A percentile compares a stretch with the other conserved stretches of the same genome.
Conservation (phyloP, 1,284 basidiomycete species). For the Macrocystidia cucumis region DNA sequence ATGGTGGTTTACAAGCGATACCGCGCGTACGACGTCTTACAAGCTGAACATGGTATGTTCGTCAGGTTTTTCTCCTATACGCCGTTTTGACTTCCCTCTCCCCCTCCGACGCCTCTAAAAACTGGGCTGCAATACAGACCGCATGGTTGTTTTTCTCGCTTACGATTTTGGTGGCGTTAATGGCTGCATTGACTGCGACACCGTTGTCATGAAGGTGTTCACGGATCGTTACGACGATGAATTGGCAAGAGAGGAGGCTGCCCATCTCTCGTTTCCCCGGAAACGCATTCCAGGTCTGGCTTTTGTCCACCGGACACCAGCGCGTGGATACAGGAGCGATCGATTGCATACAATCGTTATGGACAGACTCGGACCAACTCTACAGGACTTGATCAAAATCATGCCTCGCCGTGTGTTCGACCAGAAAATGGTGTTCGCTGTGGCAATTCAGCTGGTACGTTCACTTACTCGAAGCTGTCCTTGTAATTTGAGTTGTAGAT, state of each 20-base stretch:
- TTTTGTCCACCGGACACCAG: conserved; percentile 9
- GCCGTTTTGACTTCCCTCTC: too few relatives aligned
- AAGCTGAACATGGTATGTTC: conserved; percentile 18
- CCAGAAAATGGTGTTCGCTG: conserved; percentile 15
- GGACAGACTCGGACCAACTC: conserved; percentile 17
- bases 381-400: conserved; percentile 14
- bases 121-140: conserved; percentile 9
- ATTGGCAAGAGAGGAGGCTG: conserved; percentile 15
- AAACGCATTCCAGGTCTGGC: conserved; percentile 6
- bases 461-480: not conserved
- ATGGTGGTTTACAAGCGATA: conserved; percentile 15
- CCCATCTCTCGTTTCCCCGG: conserved; percentile 12
- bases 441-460: conserved; percentile 22
- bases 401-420: conserved; percentile 12
- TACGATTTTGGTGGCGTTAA: conserved; percentile 14
- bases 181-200: conserved; percentile 13
- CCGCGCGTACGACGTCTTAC: conserved; percentile 17
- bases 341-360: conserved; percentile 17
- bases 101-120: not conserved
- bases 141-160: conserved; percentile 19
- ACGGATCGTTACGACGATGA: conserved; percentile 13
- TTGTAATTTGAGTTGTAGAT: too few relatives aligned
- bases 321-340: conserved; percentile 11
- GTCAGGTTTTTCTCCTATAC: too few relatives aligned
- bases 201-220: conserved; percentile 21